A percentile compares a stretch with the other conserved stretches of the same genome.
These are phyloP conservation scores for Phalaenopsis aphrodite DNA, from an alignment of 106 monocot genomes.

Conservation along the genomic window DNA sequence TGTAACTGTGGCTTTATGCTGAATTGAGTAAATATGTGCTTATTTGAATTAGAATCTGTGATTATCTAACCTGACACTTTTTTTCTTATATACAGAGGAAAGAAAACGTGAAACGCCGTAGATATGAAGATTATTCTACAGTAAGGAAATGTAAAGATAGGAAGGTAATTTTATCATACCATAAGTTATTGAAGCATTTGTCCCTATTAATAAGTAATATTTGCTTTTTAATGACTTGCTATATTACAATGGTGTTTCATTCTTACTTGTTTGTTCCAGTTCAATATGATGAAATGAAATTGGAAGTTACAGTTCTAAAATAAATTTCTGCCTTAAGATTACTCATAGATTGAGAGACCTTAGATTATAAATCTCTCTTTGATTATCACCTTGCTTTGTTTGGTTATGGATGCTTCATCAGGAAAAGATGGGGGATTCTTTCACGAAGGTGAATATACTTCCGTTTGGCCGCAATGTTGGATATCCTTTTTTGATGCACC, in stretches of 20 bases:
- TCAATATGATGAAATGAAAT: neutral
- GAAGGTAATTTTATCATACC: slow-evolving; percentile 40
- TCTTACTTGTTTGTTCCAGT: neutral
- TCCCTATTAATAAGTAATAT: slow-evolving; percentile 3
- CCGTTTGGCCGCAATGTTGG: slow-evolving; percentile 14
- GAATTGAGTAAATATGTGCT: neutral
- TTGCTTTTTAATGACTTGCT: neutral
- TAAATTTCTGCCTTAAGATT: neutral
- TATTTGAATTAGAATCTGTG: neutral
- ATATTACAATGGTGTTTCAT: neutral
- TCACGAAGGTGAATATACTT: slow-evolving; percentile 17
- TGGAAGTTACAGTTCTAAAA: neutral
- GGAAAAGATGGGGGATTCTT: slow-evolving; percentile 37
- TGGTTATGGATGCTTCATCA: slow-evolving; percentile 24
- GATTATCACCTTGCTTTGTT: slow-evolving; percentile 1
- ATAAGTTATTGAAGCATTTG: neutral
- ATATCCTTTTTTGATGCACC: slow-evolving; percentile 33
- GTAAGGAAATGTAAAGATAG: slow-evolving; percentile 61
- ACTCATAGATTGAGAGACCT: neutral
- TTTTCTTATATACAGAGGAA: slow-evolving; percentile 38
- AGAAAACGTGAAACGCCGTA: slow-evolving; percentile 69
- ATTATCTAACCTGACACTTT: neutral
- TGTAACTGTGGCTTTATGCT: neutral
- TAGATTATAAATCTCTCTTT: neutral
- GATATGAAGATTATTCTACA: slow-evolving; percentile 40